Conservation (phyloP, 768 basidiomycete species). For the Hemileccinum rubropunctum region DNA sequence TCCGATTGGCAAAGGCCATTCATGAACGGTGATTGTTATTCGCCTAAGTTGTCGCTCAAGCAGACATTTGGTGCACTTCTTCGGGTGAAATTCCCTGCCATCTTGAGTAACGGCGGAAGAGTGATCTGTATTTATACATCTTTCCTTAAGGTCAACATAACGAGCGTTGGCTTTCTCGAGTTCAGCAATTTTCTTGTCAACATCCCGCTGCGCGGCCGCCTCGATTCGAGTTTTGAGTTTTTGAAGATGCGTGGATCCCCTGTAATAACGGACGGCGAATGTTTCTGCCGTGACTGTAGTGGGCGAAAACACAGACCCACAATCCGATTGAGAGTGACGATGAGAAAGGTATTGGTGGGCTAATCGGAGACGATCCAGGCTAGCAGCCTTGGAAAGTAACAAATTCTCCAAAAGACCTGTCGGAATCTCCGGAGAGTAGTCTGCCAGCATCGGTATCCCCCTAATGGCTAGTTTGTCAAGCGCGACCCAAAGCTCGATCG, state of each 20-base stretch:
- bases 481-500: constrained; percentile 37
- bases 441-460: constrained; percentile 23
- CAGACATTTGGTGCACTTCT: constrained; percentile 30
- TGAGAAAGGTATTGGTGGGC: constrained; percentile 31
- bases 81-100: not conserved
- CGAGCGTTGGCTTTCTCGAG: constrained; percentile 19
- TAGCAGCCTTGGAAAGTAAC: constrained; percentile 26
- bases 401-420: constrained; percentile 22
- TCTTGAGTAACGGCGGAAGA: not conserved
- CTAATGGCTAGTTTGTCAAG: constrained; percentile 26
- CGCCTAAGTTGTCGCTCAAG: constrained; percentile 11
- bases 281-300: constrained; percentile 7
- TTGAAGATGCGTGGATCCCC: constrained; percentile 18
- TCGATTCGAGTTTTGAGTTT: constrained; percentile 30
- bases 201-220: constrained; percentile 14
- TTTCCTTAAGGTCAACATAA: constrained; percentile 13
- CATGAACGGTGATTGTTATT: constrained; percentile 37
- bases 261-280: constrained; percentile 38
- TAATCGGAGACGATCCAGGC: constrained; percentile 25
- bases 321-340: constrained; percentile 21
- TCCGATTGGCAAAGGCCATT: constrained; percentile 45
- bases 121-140: not conserved
- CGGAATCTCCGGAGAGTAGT: constrained; percentile 35
- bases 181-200: constrained; percentile 27
- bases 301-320: constrained; percentile 36